Conservation (phyloP, 768 basidiomycete genomes). For the Punctularia strigosozonata region DNA sequence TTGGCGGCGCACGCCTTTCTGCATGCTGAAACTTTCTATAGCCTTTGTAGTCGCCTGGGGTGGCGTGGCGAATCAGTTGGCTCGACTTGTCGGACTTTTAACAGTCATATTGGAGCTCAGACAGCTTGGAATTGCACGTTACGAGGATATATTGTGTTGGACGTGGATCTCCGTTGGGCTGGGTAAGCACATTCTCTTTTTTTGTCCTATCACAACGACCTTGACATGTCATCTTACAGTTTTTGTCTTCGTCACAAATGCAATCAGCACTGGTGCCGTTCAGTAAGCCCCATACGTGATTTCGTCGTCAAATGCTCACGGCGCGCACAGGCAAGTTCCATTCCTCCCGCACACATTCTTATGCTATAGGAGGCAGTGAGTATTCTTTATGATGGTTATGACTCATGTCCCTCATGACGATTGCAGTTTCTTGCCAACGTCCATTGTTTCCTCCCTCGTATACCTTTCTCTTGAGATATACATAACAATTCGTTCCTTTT, state of each 20-base stretch:
- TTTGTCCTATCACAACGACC: background rate
- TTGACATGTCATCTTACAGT: constrained; percentile 13
- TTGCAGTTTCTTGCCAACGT: constrained; percentile 26
- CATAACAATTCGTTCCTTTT: constrained; percentile 20
- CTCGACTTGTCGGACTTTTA: constrained; percentile 26
- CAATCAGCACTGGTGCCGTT: constrained; percentile 23
- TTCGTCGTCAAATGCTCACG: background rate
- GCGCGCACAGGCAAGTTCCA: background rate
- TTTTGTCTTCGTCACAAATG: constrained; percentile 28
- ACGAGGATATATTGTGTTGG: constrained; percentile 22
- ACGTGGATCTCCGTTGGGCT: constrained; percentile 19
- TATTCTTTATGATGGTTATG: background rate
- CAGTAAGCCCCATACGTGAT: constrained; percentile 14
- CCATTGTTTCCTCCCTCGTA: constrained; percentile 22
- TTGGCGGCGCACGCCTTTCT: background rate
- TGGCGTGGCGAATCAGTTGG: constrained; percentile 26
- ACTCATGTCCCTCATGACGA: constrained; percentile 3
- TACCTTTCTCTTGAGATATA: constrained; percentile 28
- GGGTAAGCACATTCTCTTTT: constrained; percentile 20
- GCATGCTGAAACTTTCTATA: constrained; percentile 8
- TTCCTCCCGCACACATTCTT: constrained; percentile 9
- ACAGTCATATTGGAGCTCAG: constrained; percentile 24
- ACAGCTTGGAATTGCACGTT: constrained; percentile 14
- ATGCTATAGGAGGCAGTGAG: constrained; percentile 21
- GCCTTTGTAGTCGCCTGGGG: constrained; percentile 35